Evolutionary conservation across 2,329 filamentous ascomycete genomes (phyloP).

Genomic region (Lasiodiplodia citricola): DNA sequence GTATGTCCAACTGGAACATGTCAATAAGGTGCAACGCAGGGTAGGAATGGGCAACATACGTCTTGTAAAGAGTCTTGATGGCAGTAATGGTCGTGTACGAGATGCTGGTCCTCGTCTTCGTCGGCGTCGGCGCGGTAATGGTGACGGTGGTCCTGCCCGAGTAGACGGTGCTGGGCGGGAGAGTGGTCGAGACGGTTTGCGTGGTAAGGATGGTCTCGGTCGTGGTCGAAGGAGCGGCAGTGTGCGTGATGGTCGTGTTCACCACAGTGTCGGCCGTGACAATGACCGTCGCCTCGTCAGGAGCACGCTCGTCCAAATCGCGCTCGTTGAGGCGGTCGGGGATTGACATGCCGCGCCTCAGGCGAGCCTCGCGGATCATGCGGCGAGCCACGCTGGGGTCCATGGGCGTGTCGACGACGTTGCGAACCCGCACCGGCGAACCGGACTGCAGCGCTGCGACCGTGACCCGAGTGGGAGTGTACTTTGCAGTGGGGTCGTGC

Average conservation of each 20-base stretch:
- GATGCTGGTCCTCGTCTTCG: conserved; percentile 38
- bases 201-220: conserved; percentile 36
- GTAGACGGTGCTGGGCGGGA: conserved; percentile 44
- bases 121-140: conserved; percentile 43
- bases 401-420: conserved; percentile 4
- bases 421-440: neutral
- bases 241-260: conserved; percentile 39
- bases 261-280: conserved; percentile 38
- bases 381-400: conserved; percentile 37
- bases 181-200: conserved; percentile 35
- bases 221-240: conserved; percentile 37
- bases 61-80: conserved; percentile 42
- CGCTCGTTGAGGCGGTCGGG: conserved; percentile 30
- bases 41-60: conserved; percentile 28
- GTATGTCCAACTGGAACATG: conserved; percentile 33
- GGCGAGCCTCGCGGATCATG: conserved; percentile 42
- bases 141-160: conserved; percentile 41
- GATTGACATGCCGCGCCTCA: conserved; percentile 34
- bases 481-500: conserved; percentile 42
- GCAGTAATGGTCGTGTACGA: conserved; percentile 36
- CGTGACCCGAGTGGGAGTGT: conserved; percentile 43
- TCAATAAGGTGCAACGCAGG: conserved; percentile 10
- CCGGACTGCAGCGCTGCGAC: conserved; percentile 30
- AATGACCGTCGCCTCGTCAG: conserved; percentile 43
- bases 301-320: conserved; percentile 39